Percentiles rank a stretch among this genome's conserved stretches.
phyloP scores from a whole-genome alignment of 208 protist genomes.

The Trypanosoma vivax region DNA sequence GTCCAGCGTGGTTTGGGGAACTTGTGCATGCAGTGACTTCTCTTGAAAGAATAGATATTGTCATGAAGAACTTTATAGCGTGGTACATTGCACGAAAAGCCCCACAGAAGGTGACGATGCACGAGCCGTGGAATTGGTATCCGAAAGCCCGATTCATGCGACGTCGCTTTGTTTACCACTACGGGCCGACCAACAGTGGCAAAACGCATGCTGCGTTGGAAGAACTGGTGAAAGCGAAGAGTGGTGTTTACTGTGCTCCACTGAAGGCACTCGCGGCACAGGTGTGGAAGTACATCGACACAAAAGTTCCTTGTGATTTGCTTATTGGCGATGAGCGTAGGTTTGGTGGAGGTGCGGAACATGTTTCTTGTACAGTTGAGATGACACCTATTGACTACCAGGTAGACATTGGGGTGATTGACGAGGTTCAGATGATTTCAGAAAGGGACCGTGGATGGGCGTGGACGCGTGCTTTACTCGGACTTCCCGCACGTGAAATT shows the following conservation, averaged over 20 bases:
- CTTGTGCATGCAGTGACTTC: constrained; percentile 16
- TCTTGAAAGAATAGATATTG: constrained; percentile 19
- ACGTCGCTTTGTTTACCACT: constrained; percentile 82
- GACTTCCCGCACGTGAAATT: constrained; percentile 83
- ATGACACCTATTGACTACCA: constrained; percentile 76
- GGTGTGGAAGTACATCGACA: constrained; percentile 79
- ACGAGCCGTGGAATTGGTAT: constrained; percentile 80
- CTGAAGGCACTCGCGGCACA: constrained; percentile 92
- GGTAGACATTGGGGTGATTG: constrained; percentile 88
- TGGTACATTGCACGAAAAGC: constrained; percentile 64
- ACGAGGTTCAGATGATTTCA: constrained; percentile 94
- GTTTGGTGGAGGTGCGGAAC: constrained; percentile 61
- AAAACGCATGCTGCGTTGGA: constrained; percentile 90
- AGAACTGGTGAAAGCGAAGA: constrained; percentile 40
- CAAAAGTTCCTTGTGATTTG: constrained; percentile 83
- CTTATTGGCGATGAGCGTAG: constrained; percentile 90
- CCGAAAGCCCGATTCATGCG: constrained; percentile 62
- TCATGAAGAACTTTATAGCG: constrained; percentile 35
- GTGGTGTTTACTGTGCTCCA: constrained; percentile 91
- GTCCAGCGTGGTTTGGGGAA: constrained; percentile 16
- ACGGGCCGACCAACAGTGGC: constrained; percentile 93
- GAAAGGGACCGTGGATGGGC: constrained; percentile 90
- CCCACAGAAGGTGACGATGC: constrained; percentile 48
- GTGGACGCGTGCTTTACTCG: constrained; percentile 92
- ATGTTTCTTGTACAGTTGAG: constrained; percentile 88